These are phyloP conservation scores for Psophocarpus tetragonolobus DNA, from an alignment of 306 rosid genomes.

Conservation along the genomic window DNA sequence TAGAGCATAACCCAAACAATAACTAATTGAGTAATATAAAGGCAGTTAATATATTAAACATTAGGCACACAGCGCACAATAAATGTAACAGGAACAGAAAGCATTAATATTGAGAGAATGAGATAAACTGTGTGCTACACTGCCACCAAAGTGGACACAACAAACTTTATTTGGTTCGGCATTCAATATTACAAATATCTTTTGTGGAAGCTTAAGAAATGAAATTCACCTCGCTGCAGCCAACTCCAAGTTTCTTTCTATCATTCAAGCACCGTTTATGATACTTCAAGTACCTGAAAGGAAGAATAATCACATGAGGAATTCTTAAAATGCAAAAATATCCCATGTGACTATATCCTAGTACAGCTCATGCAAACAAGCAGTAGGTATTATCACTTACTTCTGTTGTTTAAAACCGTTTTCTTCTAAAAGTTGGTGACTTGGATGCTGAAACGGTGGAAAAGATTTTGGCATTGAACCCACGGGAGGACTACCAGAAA, in stretches of 20 bases:
- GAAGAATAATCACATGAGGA: constrained; percentile 39
- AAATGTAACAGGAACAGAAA: neutral
- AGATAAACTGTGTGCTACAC: neutral
- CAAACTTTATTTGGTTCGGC: neutral
- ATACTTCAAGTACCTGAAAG: constrained; percentile 79
- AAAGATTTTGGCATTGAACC: constrained; percentile 96
- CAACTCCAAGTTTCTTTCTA: constrained; percentile 91
- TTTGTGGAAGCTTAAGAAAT: constrained; percentile 32
- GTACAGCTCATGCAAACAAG: neutral
- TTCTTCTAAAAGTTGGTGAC: constrained; percentile 96
- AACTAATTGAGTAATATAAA: neutral
- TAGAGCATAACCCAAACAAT: neutral
- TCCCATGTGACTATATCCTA: neutral
- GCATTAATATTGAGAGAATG: neutral
- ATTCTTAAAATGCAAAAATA: constrained; percentile 28
- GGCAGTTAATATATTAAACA: neutral
- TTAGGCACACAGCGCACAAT: neutral
- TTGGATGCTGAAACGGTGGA: constrained; percentile 98
- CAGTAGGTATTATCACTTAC: constrained; percentile 53
- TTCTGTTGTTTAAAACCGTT: constrained; percentile 94
- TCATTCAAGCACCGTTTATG: constrained; percentile 83
- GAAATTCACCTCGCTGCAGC: constrained; percentile 91
- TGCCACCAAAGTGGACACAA: constrained; percentile 17
- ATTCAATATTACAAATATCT: neutral
- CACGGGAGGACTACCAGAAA: constrained; percentile 86